Evolutionary conservation across 768 basidiomycete species (phyloP), one percentile per base, ranked within the genome.

Genomic region (Tricholoma sp.): DNA sequence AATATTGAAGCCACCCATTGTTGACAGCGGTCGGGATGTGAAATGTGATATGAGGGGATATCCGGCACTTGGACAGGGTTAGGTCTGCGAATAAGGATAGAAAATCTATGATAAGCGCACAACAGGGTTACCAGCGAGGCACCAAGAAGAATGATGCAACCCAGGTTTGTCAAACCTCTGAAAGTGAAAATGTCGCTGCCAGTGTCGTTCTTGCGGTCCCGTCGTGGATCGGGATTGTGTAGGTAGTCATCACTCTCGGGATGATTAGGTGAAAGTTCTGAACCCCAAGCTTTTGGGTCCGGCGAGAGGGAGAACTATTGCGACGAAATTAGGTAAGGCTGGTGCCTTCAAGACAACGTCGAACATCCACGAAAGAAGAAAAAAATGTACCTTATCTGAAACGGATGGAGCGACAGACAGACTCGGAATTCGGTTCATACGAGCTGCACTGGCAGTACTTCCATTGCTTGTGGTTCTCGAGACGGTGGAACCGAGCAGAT

Each of bases 241-340:
- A 89, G 78, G 55, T 79, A 79, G 68, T 89, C 87, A 59, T 89
- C 87, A 14, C 80, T 72, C 67, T 89, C 87, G 4, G 76, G 67
- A 54, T 79, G 72, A 59, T 76, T 77, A 37, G 78, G 78, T 6
- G 82, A 83, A 57, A 88, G 71, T 61, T 86, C 81, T 32, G 86
- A 80, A 1, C 86, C 87, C 89, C 89, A 91, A 0, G 77, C 81
- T 12, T 78, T 71, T 3, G 89, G 89, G 69, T 90, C 88, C 1
- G 88, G 81, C 5, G 87, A 83, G 19, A 90, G 80, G 14, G 87
- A 88, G 65, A 82, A 90, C 88, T 91, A 46, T 8, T 3, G 49
- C 34, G 52, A 46, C 19, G 31, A 49, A 31, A 35, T 47, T 8
- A 58, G 35, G 9, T 11, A 50, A 1, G 2, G 31, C 5, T 49